These are phyloP conservation scores for Hypericum androsaemum DNA, from an alignment of 345 rosid species.

Conservation along the genomic window DNA sequence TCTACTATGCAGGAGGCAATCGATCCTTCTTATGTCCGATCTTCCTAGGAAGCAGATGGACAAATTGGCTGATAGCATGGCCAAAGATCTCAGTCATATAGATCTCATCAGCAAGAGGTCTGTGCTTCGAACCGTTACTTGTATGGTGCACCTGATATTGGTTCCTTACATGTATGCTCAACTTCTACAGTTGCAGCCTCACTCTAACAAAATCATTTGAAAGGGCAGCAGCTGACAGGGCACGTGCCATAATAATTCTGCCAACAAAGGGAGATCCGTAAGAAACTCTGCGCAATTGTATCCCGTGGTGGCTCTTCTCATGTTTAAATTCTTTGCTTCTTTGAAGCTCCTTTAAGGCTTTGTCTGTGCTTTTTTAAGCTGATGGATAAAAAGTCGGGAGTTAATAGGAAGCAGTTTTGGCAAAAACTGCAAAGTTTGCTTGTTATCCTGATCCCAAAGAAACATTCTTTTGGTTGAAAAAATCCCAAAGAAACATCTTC, in stretches of 20 bases:
- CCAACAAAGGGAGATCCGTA: conserved; percentile 81
- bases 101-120: conserved; percentile 91
- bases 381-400: no score
- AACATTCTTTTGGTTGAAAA: no score
- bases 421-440: no score
- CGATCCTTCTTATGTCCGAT: conserved; percentile 92
- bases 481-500: no score
- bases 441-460: no score
- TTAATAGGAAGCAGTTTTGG: no score
- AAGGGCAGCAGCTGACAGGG: conserved; percentile 77
- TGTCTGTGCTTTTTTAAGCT: no score
- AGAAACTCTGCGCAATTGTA: conserved; percentile 15
- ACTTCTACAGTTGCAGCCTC: conserved; percentile 77
- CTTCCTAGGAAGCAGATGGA: conserved; percentile 95
- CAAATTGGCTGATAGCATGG: conserved; percentile 57
- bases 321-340: no score
- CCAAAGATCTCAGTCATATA: conserved; percentile 74
- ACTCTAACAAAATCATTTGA: conserved; percentile 82
- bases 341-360: no score
- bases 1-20: conserved; percentile 58
- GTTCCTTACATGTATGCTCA: conserved; percentile 15
- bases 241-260: conserved; percentile 82
- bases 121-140: conserved; percentile 6
- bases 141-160: conserved; percentile 1
- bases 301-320: no score